Base-by-base conservation (phyloP, 116 monocot species). In the Posidonia oceanica region DNA sequence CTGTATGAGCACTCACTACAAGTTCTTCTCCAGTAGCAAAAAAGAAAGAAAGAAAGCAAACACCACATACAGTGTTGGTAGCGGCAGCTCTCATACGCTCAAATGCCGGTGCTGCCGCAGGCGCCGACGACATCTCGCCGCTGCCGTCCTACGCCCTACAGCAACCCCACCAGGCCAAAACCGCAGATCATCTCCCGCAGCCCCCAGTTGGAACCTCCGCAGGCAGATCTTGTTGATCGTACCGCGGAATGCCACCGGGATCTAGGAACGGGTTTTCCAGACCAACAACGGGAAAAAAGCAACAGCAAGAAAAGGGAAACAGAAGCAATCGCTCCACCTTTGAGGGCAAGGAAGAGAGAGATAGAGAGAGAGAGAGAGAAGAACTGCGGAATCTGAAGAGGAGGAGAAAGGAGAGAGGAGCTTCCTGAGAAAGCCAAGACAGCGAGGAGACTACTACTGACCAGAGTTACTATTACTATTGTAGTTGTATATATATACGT, bases 71-170 rank as follows among this genome's bases (percentile, higher is more conserved):
- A 59, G 85, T 91, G 44, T 87, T 87, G 37, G 83, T 79, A 7
- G 83, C 56, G 11, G 61, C 84, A 11, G 82, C 64, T 40, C 87
- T 80, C 18, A 73, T 80, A 40, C 86, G 84, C 72, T 91, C 90
- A 57, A 91, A 86, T 66, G 65, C 39, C 76, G 80, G 68, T 38
- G 81, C 79, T 13, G 79, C 80, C 5, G 83, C 78, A 15, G 87
- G 82, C 59, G 87, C 80, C n/a, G 91, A 83, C 74, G 87, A 73
- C 91, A 83, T 85, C 61, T 10, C 64, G 51, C 55, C 66, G 37
- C 11, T 18, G 52, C 44, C 44, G n/a, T n/a, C n/a, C 4, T 18
- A 48, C 6, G 12, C 70, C 15, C 70, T 17, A 21, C n/a, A 52
- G 5, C 15, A 7, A 36, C 36, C 14, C 20, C 29, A 67, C 2